A percentile compares a stretch with the other conserved stretches of the same genome.
phyloP scores from a whole-genome alignment of 768 basidiomycete genomes.

The Russula compacta region DNA sequence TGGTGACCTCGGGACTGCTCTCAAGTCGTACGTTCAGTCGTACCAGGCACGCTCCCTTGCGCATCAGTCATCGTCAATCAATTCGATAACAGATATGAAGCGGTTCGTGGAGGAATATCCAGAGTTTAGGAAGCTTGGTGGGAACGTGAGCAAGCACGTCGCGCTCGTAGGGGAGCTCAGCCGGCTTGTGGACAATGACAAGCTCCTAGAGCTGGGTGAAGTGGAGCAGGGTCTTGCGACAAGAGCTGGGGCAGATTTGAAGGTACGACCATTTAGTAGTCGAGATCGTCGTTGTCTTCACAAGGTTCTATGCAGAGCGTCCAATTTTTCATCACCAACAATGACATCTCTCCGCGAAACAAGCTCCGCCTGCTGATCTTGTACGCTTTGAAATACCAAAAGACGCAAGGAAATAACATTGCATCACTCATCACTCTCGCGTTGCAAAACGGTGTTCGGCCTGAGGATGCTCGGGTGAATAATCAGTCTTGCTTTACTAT shows the following conservation, averaged over 20 bases:
- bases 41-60: constrained; percentile 81
- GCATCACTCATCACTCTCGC: constrained; percentile 66
- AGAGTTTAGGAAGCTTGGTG: constrained; percentile 91
- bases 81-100: constrained; percentile 96
- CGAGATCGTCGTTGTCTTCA: not conserved
- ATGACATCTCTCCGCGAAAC: constrained; percentile 59
- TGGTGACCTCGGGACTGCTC: constrained; percentile 86
- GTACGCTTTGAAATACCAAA: constrained; percentile 92
- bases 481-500: not conserved
- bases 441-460: constrained; percentile 63
- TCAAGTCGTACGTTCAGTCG: constrained; percentile 89
- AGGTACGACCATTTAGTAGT: constrained; percentile 38
- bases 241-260: constrained; percentile 82
- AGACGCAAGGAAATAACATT: constrained; percentile 75
- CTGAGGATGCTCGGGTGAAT: constrained; percentile 65
- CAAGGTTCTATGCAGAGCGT: constrained; percentile 48
- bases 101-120: constrained; percentile 96
- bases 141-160: constrained; percentile 98
- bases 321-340: constrained; percentile 64
- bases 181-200: constrained; percentile 76
- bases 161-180: constrained; percentile 95
- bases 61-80: constrained; percentile 70
- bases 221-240: constrained; percentile 94
- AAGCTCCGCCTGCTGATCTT: constrained; percentile 88
- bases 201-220: constrained; percentile 83